Evolutionary conservation across 108 stramenopile species (phyloP), one percentile per base, ranked within the genome.

Genomic region (Hondaea fermentalgiana): DNA sequence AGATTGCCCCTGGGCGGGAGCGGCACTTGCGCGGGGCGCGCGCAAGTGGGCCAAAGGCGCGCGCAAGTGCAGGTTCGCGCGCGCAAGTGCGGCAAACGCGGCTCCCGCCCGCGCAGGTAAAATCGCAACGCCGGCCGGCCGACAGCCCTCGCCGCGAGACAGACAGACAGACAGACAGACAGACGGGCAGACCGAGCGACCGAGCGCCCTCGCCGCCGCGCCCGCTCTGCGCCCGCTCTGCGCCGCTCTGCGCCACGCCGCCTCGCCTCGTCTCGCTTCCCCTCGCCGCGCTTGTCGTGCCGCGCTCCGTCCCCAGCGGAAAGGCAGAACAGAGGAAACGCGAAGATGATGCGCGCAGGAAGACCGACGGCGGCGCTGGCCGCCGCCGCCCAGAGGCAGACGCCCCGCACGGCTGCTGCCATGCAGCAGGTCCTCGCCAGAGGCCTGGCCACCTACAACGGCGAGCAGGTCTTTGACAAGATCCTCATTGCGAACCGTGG

Each of bases 401-500:
- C 76, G n/a, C 23, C 76, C 10, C 76, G 76, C 17, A 35, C 35
- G 35, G 35, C 35, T 35, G 76, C 49, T 17, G 51, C 16, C 76
- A 87, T 59, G 89, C 47, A 64, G 87, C 90, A 90, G 89, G 14
- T 69, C 10, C 64, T 69, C 64, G 42, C 64, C 14, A 28, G 25
- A 4, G 44, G 44, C 28, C 60, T 64, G 58, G 87, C 72, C 87
- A 89, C 35, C 44, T n/a, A 14, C 42, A 47, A 91, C 88, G 88
- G 89, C 88, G 87, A 58, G 89, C 71, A 44, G 87, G 25, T 87
- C 57, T 57, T 89, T 45, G 89, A 93, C 59, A 93, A 94, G 72
- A 90, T 94, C 42, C 59, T 94, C 44, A 88, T 94, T 23, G 94
- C 94, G 4, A 94, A 94, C 88, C 88, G 94, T 23, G 94, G 94